phyloP scores from a whole-genome alignment of 2,329 filamentous ascomycete genomes.

The Blastomyces emzantsi region DNA sequence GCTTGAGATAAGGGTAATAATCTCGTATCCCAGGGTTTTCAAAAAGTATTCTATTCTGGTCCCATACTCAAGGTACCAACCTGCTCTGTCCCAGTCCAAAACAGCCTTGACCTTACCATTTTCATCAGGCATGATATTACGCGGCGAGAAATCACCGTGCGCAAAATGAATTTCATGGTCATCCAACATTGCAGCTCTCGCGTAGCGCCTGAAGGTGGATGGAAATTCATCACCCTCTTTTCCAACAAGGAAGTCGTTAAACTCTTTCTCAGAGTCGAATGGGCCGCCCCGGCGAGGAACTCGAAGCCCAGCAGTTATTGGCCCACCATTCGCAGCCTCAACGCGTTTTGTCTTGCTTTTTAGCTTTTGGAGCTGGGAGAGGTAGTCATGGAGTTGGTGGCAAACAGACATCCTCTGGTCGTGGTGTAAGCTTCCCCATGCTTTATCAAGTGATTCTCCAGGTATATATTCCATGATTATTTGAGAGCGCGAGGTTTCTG shows the following conservation, averaged over 20 bases:
- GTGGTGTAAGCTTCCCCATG: conserved; percentile 10
- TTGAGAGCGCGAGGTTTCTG: not conserved
- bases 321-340: conserved; percentile 5
- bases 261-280: conserved; percentile 11
- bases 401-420: conserved; percentile 9
- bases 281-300: conserved; percentile 5
- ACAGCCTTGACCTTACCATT: conserved; percentile 13
- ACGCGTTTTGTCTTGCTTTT: conserved; percentile 8
- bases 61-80: conserved; percentile 12
- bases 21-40: not conserved
- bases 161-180: conserved; percentile 13
- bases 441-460: conserved; percentile 10
- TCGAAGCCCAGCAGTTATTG: not conserved
- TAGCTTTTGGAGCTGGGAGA: conserved; percentile 10
- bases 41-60: not conserved
- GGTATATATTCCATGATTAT: conserved; percentile 9
- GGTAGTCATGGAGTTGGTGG: conserved; percentile 10
- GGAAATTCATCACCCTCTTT: not conserved
- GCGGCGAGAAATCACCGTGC: conserved; percentile 18
- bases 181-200: not conserved
- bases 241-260: conserved; percentile 10
- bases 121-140: conserved; percentile 18
- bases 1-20: not conserved
- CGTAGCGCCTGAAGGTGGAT: not conserved
- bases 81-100: conserved; percentile 17